Base-by-base conservation (phyloP, 108 stramenopile genomes). In the Mayamaea pseudoterrestris region DNA sequence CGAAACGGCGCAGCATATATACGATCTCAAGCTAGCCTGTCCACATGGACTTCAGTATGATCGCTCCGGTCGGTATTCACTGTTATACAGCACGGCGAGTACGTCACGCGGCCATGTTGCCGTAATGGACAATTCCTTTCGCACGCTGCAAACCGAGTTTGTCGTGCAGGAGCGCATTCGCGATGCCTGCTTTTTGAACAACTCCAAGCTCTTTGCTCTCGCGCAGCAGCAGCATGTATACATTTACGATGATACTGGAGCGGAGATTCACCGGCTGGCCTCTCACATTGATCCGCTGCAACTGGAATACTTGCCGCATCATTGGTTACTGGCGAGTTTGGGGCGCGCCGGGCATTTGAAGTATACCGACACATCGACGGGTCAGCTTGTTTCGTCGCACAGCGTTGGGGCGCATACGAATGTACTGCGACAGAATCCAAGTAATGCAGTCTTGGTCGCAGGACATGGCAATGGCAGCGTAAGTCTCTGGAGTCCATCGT, bases 381-480 rank as follows among this genome's bases (percentile, higher is more conserved):
- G 97, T n/a, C 37, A 63, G 22, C 50, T 81, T 11, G 86, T 98
- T 14, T 67, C 83, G 6, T 63, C 74, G 51, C 90, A 93, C 55
- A 58, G 76, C 13, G 89, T 93, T 11, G 97, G 93, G 14, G 58
- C 83, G 1, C n/a, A n/a, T n/a, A 88, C 79, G 44, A 18, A 50
- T 37, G 80, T 76, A 5, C 63, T 99, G 42, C 56, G 82, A 41
- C 96, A 96, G 39, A 98, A 98, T 59, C 95, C 93, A 7, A 60
- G 68, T 51, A 98, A 91, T 56, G 92, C 93, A 21, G 79, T 99
- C 20, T 47, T 95, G 5, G 82, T 94, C 56, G 42, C 78, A 1
- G 98, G 98, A 14, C 98, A 99, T 69, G 58, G 68, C 50, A 97
- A 97, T 66, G 98, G 98, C 31, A 84, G 84, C 3, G 96, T 98